A percentile compares a stretch with the other conserved stretches of the same genome.
These are phyloP conservation scores for Fraxinus quadrangulata DNA, from an alignment of 257 asterid genomes.

Conservation along the genomic window DNA sequence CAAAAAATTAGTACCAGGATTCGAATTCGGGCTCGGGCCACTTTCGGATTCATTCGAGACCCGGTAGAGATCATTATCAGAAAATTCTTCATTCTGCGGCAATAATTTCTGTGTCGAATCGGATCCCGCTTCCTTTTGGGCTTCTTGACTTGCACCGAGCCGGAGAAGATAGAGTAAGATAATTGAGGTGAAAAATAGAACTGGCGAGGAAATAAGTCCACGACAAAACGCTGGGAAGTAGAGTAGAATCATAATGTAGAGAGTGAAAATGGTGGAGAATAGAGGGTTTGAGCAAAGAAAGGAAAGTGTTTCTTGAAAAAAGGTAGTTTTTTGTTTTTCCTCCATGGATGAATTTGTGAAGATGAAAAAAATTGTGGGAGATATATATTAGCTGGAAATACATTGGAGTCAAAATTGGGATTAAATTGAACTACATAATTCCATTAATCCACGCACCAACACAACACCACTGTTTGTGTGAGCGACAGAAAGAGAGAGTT, in stretches of 20 bases:
- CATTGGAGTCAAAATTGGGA: neutral
- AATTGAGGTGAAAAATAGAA: slow-evolving; percentile 48
- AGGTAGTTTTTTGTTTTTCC: neutral
- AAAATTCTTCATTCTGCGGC: slow-evolving; percentile 12
- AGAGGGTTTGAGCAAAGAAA: slow-evolving; percentile 43
- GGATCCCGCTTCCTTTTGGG: slow-evolving; percentile 11
- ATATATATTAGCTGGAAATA: neutral
- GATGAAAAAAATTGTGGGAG: slow-evolving; percentile 11
- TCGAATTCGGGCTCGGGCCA: neutral
- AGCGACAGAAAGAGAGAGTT: neutral
- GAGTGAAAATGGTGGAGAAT: slow-evolving; percentile 54
- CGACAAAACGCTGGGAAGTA: slow-evolving; percentile 49
- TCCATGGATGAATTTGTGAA: slow-evolving; percentile 19
- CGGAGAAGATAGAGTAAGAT: slow-evolving; percentile 69
- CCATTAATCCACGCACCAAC: slow-evolving; percentile 10
- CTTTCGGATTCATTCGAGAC: slow-evolving; percentile 4
- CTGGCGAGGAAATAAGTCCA: slow-evolving; percentile 52
- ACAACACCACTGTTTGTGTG: neutral
- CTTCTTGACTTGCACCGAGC: slow-evolving; percentile 52
- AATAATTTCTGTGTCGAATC: neutral
- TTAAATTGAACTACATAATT: slow-evolving; percentile 7
- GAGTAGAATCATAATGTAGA: slow-evolving; percentile 56
- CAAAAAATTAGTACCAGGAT: neutral
- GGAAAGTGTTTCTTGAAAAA: slow-evolving; percentile 15
- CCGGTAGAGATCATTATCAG: slow-evolving; percentile 18